phyloP scores from a whole-genome alignment of 2,329 filamentous ascomycete genomes.

The Diaporthe citriasiana region DNA sequence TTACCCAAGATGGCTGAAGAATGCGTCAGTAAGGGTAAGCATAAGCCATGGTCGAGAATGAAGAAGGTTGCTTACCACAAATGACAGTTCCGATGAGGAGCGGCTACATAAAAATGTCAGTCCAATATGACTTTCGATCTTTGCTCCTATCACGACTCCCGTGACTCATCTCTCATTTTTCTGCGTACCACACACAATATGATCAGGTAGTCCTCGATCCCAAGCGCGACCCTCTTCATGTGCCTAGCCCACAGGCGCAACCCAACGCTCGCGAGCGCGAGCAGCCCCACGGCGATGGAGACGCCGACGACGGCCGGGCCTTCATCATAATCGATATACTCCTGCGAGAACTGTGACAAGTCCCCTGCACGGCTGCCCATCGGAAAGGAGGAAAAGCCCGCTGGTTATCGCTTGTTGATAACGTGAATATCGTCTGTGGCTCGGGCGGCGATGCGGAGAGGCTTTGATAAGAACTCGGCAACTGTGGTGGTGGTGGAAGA shows the following conservation, averaged over 20 bases:
- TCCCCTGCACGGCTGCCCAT: constrained; percentile 28
- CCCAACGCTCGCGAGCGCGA: constrained; percentile 19
- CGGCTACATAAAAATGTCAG: constrained; percentile 10
- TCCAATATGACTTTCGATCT: neutral
- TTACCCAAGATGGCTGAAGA: constrained; percentile 22
- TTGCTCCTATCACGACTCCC: neutral
- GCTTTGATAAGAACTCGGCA: neutral
- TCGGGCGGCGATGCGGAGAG: neutral
- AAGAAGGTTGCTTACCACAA: neutral
- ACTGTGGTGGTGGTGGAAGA: neutral
- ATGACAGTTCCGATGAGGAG: constrained; percentile 23
- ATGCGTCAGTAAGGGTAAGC: neutral
- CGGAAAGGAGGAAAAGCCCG: neutral
- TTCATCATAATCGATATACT: constrained; percentile 25
- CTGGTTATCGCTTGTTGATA: neutral
- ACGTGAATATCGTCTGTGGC: neutral
- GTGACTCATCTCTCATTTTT: neutral
- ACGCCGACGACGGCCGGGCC: constrained; percentile 14
- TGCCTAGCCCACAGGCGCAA: constrained; percentile 27
- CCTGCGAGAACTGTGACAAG: constrained; percentile 28
- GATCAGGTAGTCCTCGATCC: constrained; percentile 28
- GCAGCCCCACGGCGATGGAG: constrained; percentile 26
- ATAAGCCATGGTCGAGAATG: neutral
- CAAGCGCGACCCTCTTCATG: constrained; percentile 28
- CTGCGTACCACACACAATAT: constrained; percentile 32